Base-by-base conservation (phyloP, 1,284 basidiomycete species). In the Cerrena zonata region DNA sequence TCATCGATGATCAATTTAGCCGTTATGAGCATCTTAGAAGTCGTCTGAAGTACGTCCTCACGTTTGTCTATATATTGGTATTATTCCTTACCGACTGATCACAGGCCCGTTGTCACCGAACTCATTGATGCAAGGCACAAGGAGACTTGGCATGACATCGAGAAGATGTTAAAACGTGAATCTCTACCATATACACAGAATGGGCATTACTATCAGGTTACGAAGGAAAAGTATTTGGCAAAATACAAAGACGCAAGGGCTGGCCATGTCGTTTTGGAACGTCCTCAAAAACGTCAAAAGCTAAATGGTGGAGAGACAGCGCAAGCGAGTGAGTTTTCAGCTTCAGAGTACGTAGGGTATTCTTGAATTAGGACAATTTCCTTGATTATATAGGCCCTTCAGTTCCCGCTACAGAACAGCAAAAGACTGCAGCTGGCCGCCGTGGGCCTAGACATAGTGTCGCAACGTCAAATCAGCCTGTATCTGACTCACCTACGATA, bases 101-200 rank as follows among this genome's bases (percentile, higher is more conserved):
- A 19, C 23, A 57, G 56, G 7, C 48, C 21, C 11, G 36, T 38
- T 22, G 45, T 52, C 4, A 27, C 49, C 19, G 48, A 56, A 3
- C 48, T 59, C 15, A 21, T 58, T 12, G 24, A 53, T n/a, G 22
- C 4, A 1, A 53, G 48, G 26, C 43, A 45, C 22, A 45, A 11
- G 4, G 41, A 25, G 11, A 51, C 52, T 4, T 23, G 12, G 27
- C 18, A 21, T 11, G 53, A 54, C 34, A 48, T 56, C 34, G n/a
- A 11, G 13, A 51, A 40, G 30, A 7, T 54, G 4, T 49, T 61
- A 15, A 38, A 41, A 18, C 56, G 49, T 25, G 60, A 61, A 45
- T 37, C 36, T 2, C 52, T 51, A 10, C 48, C 57, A 10, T 56
- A 48, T 38, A 59, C 60, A 1, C 60, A 59, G 48, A 56, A 57